Conservation (phyloP, 805 yeast species). For the Gaillardinia entomophila region DNA sequence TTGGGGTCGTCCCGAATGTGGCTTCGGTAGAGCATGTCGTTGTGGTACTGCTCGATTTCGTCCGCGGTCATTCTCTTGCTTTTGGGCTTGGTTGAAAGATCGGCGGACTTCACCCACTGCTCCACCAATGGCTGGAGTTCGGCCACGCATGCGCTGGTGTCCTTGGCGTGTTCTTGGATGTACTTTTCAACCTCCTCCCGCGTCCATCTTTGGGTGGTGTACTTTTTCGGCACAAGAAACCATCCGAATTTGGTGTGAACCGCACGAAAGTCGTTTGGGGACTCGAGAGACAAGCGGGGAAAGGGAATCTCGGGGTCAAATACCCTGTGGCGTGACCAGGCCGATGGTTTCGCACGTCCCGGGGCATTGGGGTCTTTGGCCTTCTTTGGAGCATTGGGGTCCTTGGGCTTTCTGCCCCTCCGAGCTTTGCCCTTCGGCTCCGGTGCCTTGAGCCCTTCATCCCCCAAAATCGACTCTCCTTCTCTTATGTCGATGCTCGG, state of each 20-base stretch:
- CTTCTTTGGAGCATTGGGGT: too few species aligned
- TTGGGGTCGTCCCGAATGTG: slow-evolving; percentile 18
- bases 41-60: slow-evolving; percentile 8
- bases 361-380: too few species aligned
- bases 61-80: slow-evolving; percentile 6
- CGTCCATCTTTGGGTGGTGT: slow-evolving; percentile 16
- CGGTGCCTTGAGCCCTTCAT: too few species aligned
- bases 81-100: slow-evolving; percentile 6
- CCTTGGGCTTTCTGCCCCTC: not conserved
- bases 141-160: not conserved
- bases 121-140: slow-evolving; percentile 7
- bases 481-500: too few species aligned
- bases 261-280: slow-evolving; percentile 10
- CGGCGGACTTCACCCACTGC: slow-evolving; percentile 11
- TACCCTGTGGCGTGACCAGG: too few species aligned
- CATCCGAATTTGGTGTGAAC: slow-evolving; percentile 16
- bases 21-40: slow-evolving; percentile 13
- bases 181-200: slow-evolving; percentile 3
- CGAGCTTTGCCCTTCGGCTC: slow-evolving; percentile 3
- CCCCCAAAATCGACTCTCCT: too few species aligned
- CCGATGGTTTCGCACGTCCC: too few species aligned
- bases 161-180: slow-evolving; percentile 1
- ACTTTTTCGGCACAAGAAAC: slow-evolving; percentile 13
- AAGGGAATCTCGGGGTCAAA: too few species aligned
- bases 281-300: too few species aligned